Evolutionary conservation across 768 basidiomycete species (phyloP), one percentile per base, ranked within the genome.

Genomic region (Lentinula raphanica): DNA sequence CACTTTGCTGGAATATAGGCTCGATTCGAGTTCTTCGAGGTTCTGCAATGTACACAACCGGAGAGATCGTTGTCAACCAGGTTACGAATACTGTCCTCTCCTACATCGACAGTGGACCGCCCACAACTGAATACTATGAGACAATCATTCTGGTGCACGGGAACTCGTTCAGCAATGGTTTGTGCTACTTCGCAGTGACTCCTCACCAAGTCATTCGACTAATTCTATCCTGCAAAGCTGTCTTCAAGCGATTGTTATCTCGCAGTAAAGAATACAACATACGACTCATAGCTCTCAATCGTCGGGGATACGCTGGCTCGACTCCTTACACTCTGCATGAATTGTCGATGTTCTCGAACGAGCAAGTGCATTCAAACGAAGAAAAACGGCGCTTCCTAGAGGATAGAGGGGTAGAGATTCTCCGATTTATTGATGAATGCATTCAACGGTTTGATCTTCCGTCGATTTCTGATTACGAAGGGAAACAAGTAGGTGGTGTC

Each of bases 221-320:
- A n/a, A n/a, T n/a, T n/a, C n/a, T n/a, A n/a, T n/a, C n/a, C n/a
- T n/a, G n/a, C n/a, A 39, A 50, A 69, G 69, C 36, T 1, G 60
- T 67, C 1, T 78, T 78, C 56, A 54, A 69, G 21, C 71, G 60
- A 25, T 45, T 75, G 11, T 45, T 69, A 13, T 56, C 64, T 2
- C 42, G 65, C 9, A 72, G 74, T 1, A 32, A 59, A 0, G 29
- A 56, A 1, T 60, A 67, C 49, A 69, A 69, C 27, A 40, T 73
- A 3, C 73, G 77, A 0, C 54, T 77, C 36, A 68, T 78, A 23
- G 65, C 70, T 5, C 49, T 72, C 35, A 77, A 71, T 57, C 68
- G 75, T 23, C 69, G 75, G 0, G 66, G 68, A 39, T 76, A 74
- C 50, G 66, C 68, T 11, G 68, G 71, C 8, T 76, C 78, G 1